A percentile compares a stretch with the other conserved stretches of the same genome.
Evolutionary conservation across 2,329 filamentous ascomycete species (phyloP).

Genomic region (Alternaria postmessia): DNA sequence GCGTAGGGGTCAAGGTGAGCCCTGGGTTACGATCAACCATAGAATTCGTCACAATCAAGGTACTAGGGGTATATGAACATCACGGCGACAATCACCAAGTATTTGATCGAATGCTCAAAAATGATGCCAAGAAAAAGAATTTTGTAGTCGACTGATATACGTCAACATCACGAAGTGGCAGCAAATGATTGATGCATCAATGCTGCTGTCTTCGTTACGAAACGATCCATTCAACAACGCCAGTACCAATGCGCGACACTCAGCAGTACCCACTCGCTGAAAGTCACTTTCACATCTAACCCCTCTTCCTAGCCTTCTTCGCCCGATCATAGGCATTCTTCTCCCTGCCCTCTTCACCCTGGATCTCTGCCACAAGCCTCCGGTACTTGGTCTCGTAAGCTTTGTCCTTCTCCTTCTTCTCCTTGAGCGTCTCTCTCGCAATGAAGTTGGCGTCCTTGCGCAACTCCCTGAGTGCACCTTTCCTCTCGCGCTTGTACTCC

Average conservation of each 20-base stretch:
- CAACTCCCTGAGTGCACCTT: constrained; percentile 92
- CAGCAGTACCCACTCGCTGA: too few species aligned
- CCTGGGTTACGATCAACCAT: background rate
- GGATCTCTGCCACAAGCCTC: constrained; percentile 90
- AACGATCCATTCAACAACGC: background rate
- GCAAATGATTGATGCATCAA: background rate
- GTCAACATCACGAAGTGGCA: background rate
- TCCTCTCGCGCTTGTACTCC: constrained; percentile 94
- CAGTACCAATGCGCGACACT: background rate
- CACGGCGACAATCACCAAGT: background rate
- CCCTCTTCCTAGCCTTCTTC: constrained; percentile 73
- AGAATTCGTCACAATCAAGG: background rate
- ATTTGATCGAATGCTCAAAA: background rate
- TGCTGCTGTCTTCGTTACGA: background rate
- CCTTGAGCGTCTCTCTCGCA: constrained; percentile 83
- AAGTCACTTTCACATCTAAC: background rate
- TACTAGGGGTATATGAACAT: background rate
- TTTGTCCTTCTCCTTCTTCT: constrained; percentile 92
- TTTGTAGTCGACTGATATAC: background rate
- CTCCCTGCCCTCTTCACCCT: constrained; percentile 88
- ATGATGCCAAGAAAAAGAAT: background rate
- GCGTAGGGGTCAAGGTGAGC: too few species aligned
- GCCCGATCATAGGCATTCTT: constrained; percentile 89
- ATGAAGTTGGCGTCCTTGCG: constrained; percentile 96
- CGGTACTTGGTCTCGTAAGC: constrained; percentile 98